Base-by-base conservation (phyloP, 1,139 yeast species). In the Scheffersomyces lignicola region DNA sequence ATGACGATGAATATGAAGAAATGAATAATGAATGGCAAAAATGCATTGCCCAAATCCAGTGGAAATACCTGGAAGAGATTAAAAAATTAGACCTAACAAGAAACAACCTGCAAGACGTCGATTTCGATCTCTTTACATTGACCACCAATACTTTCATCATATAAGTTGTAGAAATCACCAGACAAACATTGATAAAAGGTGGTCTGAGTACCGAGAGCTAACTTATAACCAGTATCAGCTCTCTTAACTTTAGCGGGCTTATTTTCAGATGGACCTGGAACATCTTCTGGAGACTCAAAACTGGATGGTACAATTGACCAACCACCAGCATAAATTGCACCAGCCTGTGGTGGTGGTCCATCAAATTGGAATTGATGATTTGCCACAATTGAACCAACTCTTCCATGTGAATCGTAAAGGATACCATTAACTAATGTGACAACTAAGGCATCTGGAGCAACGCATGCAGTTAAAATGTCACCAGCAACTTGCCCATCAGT, bases 311-410 rank as follows among this genome's bases (percentile, higher is more conserved):
- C 65, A 33, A 55, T 49, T 12, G 65, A 58, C 72, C 72, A 66
- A 31, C 69, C 69, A 36, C 59, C 58, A 39, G 73, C 72, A 39
- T 56, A 67, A 14, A 67, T 45, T 6, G 73, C 51, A 14, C 73
- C 73, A 41, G 56, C 55, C 48, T 65, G 69, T 18, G 69, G 69
- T 52, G 70, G 69, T 29, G 72, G 71, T 32, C 68, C 69, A 44
- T 66, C 73, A 41, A 67, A 65, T 52, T 66, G 72, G 63, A 67
- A 66, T 52, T 67, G 72, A 52, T 66, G 59, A 58, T 66, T 67
- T 37, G 72, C 67, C 38, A 65, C 73, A 52, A 67, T 65, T 33
- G 69, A 60, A 23, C 73, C 73, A 41, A 63, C 52, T 56, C 72
- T 61, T 30, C 63, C 63, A 39, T 57, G 38, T 22, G 52, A 32